Percentiles rank a stretch among this genome's conserved stretches.
Conservation (phyloP, 192 early-diverging fungal genomes). For the Anaeromyces robustus region DNA sequence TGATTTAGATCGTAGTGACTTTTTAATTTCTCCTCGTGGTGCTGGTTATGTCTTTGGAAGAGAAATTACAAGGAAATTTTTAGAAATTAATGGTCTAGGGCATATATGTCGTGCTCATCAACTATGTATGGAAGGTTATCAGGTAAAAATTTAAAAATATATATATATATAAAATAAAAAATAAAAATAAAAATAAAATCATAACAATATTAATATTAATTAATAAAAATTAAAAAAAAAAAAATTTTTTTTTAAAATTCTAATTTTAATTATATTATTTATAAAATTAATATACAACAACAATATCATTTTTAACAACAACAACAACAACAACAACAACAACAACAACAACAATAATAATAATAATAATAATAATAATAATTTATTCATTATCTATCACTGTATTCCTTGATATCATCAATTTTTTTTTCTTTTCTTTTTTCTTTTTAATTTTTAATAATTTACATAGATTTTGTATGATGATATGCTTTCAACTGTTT, state of each 20-base stretch:
- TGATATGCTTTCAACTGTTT: conserved; percentile 71
- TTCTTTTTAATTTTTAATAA: conserved; percentile 3
- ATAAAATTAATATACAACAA: no score
- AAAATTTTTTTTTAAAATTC: no score
- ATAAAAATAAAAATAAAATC: not conserved
- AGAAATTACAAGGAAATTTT: conserved; percentile 58
- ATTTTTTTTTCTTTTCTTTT: no score
- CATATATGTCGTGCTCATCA: conserved; percentile 79
- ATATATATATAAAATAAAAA: not conserved
- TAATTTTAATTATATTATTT: no score
- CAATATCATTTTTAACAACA: no score
- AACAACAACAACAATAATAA: no score
- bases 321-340: no score
- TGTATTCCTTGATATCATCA: no score
- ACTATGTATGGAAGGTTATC: conserved; percentile 75
- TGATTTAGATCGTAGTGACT: conserved; percentile 30
- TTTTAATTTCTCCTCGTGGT: conserved; percentile 66
- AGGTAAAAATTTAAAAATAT: conserved; percentile 17
- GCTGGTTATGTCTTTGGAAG: conserved; percentile 79
- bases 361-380: no score
- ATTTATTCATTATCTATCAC: no score
- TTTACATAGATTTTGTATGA: conserved; percentile 57
- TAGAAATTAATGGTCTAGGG: conserved; percentile 58
- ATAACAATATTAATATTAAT: no score
- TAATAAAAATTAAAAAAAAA: no score